Evolutionary conservation across 2,329 filamentous ascomycete genomes (phyloP).

Genomic region (Ophiostoma himal-ulmi): DNA sequence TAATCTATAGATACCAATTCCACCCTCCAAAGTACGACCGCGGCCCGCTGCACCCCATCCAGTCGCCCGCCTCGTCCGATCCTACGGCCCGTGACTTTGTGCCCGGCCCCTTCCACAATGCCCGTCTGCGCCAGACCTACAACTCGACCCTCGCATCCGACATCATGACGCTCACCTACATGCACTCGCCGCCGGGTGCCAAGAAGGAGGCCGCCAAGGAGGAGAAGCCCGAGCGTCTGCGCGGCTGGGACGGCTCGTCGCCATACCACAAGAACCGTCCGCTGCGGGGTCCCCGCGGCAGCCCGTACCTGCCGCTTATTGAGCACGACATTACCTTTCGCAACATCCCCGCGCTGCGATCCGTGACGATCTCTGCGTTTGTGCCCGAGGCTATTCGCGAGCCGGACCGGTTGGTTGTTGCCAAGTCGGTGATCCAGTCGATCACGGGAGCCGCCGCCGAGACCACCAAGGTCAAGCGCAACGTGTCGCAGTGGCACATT

Average conservation of each 20-base stretch:
- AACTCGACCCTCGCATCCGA: conserved; percentile 80
- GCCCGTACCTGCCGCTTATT: conserved; percentile 62
- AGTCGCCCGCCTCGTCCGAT: conserved; percentile 80
- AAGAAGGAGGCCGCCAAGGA: conserved; percentile 40
- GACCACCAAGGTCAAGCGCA: conserved; percentile 63
- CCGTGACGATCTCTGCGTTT: conserved; percentile 72
- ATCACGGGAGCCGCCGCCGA: conserved; percentile 72
- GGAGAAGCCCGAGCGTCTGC: conserved; percentile 55
- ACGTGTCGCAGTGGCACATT: conserved; percentile 70
- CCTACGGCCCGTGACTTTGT: conserved; percentile 81
- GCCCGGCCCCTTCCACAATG: conserved; percentile 83
- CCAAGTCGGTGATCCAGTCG: conserved; percentile 75
- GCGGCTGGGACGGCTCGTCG: conserved; percentile 81
- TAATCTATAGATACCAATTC: conserved; percentile 71
- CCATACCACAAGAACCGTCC: conserved; percentile 93
- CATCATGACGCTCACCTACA: conserved; percentile 82
- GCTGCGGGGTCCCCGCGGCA: conserved; percentile 78
- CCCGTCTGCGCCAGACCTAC: conserved; percentile 85
- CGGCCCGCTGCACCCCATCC: conserved; percentile 86
- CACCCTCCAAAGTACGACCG: conserved; percentile 92
- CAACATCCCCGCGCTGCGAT: conserved; percentile 76
- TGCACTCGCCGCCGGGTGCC: conserved; percentile 75
- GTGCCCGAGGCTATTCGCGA: conserved; percentile 66
- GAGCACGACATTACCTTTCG: conserved; percentile 71
- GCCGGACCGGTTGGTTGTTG: conserved; percentile 71